Base-by-base conservation (phyloP, 139 green algal species). In the Chlorella sp. region DNA sequence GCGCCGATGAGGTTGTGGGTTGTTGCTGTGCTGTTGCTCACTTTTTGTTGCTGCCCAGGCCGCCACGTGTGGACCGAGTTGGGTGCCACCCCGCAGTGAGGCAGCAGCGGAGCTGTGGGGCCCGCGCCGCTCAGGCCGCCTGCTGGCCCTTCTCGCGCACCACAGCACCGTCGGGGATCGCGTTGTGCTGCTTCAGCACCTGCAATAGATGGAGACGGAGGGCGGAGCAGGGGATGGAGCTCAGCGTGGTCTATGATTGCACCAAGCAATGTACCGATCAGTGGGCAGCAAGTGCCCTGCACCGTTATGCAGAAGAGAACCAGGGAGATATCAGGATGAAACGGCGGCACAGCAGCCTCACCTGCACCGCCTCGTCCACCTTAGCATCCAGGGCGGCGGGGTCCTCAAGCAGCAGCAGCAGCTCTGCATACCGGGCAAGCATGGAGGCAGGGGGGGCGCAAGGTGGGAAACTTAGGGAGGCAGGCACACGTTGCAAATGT, bases 321-420 rank as follows among this genome's bases (percentile, higher is more conserved):
- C n/a, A n/a, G n/a, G n/a, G n/a, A n/a, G n/a, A n/a, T n/a, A n/a
- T n/a, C n/a, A n/a, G n/a, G n/a, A n/a, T n/a, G n/a, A n/a, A n/a
- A n/a, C n/a, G n/a, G n/a, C n/a, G n/a, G n/a, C n/a, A n/a, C n/a
- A n/a, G n/a, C n/a, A n/a, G 44, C 12, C 84, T 75, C 83, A 98
- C 95, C 64, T 73, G 79, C 72, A 98, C 94, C 23, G 96, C 96
- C 89, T 98, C 96, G 65, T 97, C 92, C 57, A 98, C 94, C 93
- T 98, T 98, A 74, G 90, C 72, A 28, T 86, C 56, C 84, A 98
- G 89, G 15, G 93, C 92, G 64, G 95, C 90, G 39, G 87, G 79
- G 39, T 89, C 90, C 86, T 98, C 95, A 41, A 98, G 88, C 84
- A 98, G 89, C 80, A 97, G 89, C 74, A 98, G 91, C 88, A 98